Evolutionary conservation across 768 basidiomycete species (phyloP).

Genomic region (Pisolithus orientalis): DNA sequence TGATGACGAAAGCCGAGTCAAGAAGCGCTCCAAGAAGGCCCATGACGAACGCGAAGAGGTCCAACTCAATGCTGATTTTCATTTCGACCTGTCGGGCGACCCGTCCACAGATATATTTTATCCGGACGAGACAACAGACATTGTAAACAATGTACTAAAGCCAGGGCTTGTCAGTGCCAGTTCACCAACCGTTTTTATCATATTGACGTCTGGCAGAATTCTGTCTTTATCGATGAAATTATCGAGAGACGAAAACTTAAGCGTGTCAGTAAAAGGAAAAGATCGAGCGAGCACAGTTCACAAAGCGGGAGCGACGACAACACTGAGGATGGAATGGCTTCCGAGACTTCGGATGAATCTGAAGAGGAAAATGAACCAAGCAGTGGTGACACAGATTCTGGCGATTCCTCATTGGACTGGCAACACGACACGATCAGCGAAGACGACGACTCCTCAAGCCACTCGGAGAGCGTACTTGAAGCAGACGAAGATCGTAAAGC

Average conservation of each 20-base stretch:
- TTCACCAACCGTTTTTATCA: no score
- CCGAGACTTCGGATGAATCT: conserved; percentile 22
- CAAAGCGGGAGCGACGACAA: conserved; percentile 32
- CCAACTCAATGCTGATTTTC: conserved; percentile 74
- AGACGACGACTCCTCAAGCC: conserved; percentile 43
- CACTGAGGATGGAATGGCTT: background rate
- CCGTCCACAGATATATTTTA: conserved; percentile 53
- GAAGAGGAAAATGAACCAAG: conserved; percentile 29
- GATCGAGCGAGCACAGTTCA: conserved; percentile 29
- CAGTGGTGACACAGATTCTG: conserved; percentile 26
- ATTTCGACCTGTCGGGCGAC: conserved; percentile 74
- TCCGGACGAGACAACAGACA: conserved; percentile 40
- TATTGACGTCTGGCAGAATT: conserved; percentile 37
- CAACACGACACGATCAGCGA: conserved; percentile 23
- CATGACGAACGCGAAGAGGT: conserved; percentile 43
- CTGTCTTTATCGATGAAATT: conserved; percentile 90
- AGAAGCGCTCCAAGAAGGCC: conserved; percentile 15
- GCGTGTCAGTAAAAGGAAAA: conserved; percentile 48
- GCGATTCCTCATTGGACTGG: conserved; percentile 27
- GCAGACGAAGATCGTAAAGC: conserved; percentile 67
- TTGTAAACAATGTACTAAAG: conserved; percentile 57
- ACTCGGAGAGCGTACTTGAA: conserved; percentile 55
- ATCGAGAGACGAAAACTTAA: conserved; percentile 63
- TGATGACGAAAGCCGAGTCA: conserved; percentile 52
- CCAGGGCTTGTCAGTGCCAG: conserved; percentile 19